phyloP scores from a whole-genome alignment of 1,284 basidiomycete genomes.

The Neolentinus lepideus region DNA sequence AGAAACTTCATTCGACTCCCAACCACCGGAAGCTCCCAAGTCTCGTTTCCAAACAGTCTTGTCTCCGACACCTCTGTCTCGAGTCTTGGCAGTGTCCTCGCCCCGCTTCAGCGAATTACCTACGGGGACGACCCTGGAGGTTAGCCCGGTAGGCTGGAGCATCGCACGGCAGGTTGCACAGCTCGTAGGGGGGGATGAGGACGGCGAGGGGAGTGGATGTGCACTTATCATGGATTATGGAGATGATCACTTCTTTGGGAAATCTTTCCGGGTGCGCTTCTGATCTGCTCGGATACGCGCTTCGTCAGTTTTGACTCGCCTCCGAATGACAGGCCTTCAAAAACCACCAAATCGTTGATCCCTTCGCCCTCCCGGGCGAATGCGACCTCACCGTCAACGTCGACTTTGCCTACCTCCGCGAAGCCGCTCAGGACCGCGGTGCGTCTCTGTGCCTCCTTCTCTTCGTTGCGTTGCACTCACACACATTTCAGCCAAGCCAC shows the following conservation, averaged over 20 bases:
- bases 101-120: slow-evolving; percentile 63
- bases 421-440: slow-evolving; percentile 68
- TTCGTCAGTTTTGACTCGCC: neutral
- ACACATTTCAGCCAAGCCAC: slow-evolving; percentile 27
- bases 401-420: slow-evolving; percentile 85
- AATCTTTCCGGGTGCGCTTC: slow-evolving; percentile 72
- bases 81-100: slow-evolving; percentile 63
- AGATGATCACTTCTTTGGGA: slow-evolving; percentile 58
- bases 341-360: slow-evolving; percentile 79
- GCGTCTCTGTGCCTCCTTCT: slow-evolving; percentile 15
- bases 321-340: slow-evolving; percentile 69
- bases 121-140: slow-evolving; percentile 67
- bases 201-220: slow-evolving; percentile 43
- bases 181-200: slow-evolving; percentile 30
- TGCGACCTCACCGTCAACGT: slow-evolving; percentile 95
- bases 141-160: slow-evolving; percentile 66
- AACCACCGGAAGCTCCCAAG: slow-evolving; percentile 7
- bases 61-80: slow-evolving; percentile 53
- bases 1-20: neutral
- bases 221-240: slow-evolving; percentile 93
- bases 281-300: neutral
- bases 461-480: slow-evolving; percentile 4
- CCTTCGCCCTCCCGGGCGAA: slow-evolving; percentile 81
- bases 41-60: slow-evolving; percentile 61
- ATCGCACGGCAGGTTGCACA: slow-evolving; percentile 63